Conservation (phyloP, 1,284 basidiomycete species). For the Hymenochaete sp. region DNA sequence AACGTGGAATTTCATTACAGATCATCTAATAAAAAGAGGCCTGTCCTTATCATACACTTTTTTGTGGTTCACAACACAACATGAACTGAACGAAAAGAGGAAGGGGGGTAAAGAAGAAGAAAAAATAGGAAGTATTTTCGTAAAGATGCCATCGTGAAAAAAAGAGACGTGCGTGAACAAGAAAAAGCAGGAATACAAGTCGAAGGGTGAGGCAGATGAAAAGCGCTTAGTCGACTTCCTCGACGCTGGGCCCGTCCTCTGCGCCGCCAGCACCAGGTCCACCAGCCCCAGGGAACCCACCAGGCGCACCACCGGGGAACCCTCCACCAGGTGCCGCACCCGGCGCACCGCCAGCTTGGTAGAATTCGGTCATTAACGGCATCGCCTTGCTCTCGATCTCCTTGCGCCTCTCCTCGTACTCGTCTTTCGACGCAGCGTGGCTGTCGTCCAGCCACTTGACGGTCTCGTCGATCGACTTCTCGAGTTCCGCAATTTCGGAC, state of each 20-base stretch:
- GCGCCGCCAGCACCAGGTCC: constrained; percentile 40
- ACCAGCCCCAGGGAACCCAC: constrained; percentile 35
- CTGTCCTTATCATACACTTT: constrained; percentile 9
- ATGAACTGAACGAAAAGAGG: too few relatives aligned
- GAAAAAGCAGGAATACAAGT: background rate
- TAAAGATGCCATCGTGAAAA: background rate
- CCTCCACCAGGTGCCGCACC: constrained; percentile 38
- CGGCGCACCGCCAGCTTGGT: constrained; percentile 60
- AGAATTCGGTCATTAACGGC: constrained; percentile 94
- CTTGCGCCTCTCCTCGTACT: constrained; percentile 94
- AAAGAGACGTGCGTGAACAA: constrained; percentile 1
- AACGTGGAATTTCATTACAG: constrained; percentile 10
- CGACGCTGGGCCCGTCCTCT: constrained; percentile 80
- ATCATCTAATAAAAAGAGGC: constrained; percentile 9
- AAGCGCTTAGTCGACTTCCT: constrained; percentile 69
- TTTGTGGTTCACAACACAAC: constrained; percentile 2
- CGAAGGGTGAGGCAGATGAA: background rate
- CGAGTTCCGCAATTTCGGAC: constrained; percentile 83
- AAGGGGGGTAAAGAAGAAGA: background rate
- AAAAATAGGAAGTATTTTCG: background rate
- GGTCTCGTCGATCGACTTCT: constrained; percentile 76
- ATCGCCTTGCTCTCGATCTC: constrained; percentile 87
- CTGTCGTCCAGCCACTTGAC: constrained; percentile 87
- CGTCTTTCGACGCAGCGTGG: constrained; percentile 90
- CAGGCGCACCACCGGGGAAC: constrained; percentile 33